Percentiles rank a stretch among this genome's conserved stretches.
phyloP scores from a whole-genome alignment of 2,329 filamentous ascomycete genomes.

The Ustilaginoidea virens region DNA sequence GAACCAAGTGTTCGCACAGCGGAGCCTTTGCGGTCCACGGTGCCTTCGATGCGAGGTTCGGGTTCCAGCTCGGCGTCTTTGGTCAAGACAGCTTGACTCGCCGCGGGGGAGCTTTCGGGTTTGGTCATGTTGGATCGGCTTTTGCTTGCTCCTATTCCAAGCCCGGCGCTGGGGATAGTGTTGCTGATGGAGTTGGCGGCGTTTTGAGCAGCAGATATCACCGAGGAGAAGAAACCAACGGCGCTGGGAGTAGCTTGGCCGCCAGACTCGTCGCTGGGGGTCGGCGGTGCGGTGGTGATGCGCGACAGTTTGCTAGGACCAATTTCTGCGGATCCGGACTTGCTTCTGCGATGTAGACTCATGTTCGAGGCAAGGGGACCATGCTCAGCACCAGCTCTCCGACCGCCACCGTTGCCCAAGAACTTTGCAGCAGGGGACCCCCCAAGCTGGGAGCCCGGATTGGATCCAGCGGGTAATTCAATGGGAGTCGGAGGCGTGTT shows the following conservation, averaged over 20 bases:
- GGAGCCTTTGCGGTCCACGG: conserved; percentile 46
- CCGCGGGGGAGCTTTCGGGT: conserved; percentile 10
- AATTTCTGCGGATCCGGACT: conserved; percentile 37
- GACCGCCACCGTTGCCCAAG: conserved; percentile 12
- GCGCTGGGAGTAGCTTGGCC: conserved; percentile 41
- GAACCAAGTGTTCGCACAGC: conserved; percentile 80
- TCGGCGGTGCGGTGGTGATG: conserved; percentile 54
- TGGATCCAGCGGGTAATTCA: conserved; percentile 17
- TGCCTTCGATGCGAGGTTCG: conserved; percentile 14
- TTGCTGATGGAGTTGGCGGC: conserved; percentile 63
- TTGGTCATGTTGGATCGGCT: conserved; percentile 14
- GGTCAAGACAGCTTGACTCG: conserved; percentile 22
- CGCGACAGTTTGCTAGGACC: conserved; percentile 80
- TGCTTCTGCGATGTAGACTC: conserved; percentile 48
- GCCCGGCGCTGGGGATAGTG: conserved; percentile 53
- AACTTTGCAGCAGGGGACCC: conserved; percentile 15
- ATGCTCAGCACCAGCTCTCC: conserved; percentile 28
- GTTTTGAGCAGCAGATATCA: conserved; percentile 86
- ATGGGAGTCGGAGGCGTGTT: conserved; percentile 53
- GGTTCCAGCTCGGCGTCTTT: conserved; percentile 20
- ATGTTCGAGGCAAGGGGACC: conserved; percentile 52
- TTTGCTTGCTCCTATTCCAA: conserved; percentile 32
- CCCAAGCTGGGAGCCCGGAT: conserved; percentile 8
- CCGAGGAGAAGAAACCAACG: conserved; percentile 79
- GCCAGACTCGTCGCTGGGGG: conserved; percentile 58